A percentile compares a stretch with the other conserved stretches of the same genome.
Evolutionary conservation across 495 filamentous ascomycete genomes (phyloP).

Genomic region (Aspergillus ellipticus): DNA sequence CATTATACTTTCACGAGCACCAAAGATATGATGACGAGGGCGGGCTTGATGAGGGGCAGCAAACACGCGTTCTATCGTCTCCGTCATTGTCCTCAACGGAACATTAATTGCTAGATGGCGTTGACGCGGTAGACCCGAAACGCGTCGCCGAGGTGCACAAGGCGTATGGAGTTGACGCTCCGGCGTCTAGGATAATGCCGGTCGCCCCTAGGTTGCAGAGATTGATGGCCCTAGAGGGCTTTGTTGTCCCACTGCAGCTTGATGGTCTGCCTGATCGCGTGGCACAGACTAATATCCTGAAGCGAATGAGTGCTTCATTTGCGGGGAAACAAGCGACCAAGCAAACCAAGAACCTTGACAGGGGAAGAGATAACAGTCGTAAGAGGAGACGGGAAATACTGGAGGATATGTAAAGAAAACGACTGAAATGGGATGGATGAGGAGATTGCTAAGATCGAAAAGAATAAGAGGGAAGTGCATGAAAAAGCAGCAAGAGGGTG

Average conservation of each 20-base stretch:
- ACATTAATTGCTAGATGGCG: neutral
- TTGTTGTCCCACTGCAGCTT: neutral
- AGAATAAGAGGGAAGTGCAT: neutral
- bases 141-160: neutral
- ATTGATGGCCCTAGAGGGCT: neutral
- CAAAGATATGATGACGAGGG: neutral
- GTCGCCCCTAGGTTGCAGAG: neutral
- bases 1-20: neutral
- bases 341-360: neutral
- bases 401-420: neutral
- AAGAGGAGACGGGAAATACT: neutral
- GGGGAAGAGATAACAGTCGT: neutral
- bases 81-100: neutral
- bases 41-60: neutral
- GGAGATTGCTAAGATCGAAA: neutral
- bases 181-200: neutral
- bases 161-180: neutral
- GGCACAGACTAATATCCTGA: neutral
- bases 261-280: neutral
- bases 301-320: conserved; percentile 2
- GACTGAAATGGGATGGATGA: neutral
- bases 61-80: neutral
- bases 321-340: neutral
- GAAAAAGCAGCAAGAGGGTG: neutral
- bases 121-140: neutral